A percentile compares a stretch with the other conserved stretches of the same genome.
Conservation (phyloP, 306 rosid species). For the Myrica gale region DNA sequence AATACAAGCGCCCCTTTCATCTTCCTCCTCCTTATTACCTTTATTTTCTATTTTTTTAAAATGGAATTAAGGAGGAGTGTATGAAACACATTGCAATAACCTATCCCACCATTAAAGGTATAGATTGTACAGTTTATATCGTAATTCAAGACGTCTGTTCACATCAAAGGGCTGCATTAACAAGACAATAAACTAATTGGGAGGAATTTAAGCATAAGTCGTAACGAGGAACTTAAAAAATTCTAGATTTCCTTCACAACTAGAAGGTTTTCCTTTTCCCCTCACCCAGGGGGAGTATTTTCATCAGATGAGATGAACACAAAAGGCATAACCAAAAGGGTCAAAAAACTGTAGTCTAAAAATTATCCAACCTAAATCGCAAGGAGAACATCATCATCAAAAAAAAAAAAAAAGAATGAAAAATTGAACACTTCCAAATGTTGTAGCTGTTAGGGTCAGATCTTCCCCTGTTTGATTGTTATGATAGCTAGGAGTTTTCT, state of each 20-base stretch:
- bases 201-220: background rate
- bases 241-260: background rate
- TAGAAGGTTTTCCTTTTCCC: background rate
- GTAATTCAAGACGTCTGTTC: background rate
- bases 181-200: background rate
- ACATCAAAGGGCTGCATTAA: background rate
- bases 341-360: constrained; percentile 18
- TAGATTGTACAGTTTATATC: no score
- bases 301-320: constrained; percentile 7
- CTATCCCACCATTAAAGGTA: no score
- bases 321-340: constrained; percentile 30
- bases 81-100: no score
- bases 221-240: background rate
- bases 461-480: constrained; percentile 28
- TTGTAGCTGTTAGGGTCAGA: constrained; percentile 34
- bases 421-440: constrained; percentile 34
- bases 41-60: no score
- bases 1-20: no score
- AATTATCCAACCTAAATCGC: constrained; percentile 4
- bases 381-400: constrained; percentile 22
- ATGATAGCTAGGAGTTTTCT: background rate
- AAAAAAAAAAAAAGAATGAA: constrained; percentile 27
- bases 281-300: background rate
- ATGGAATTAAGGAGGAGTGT: no score
- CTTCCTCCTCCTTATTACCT: no score